These are phyloP conservation scores for Pelargonium cotyledonis DNA, from an alignment of 441 rosid species.

Conservation along the genomic window DNA sequence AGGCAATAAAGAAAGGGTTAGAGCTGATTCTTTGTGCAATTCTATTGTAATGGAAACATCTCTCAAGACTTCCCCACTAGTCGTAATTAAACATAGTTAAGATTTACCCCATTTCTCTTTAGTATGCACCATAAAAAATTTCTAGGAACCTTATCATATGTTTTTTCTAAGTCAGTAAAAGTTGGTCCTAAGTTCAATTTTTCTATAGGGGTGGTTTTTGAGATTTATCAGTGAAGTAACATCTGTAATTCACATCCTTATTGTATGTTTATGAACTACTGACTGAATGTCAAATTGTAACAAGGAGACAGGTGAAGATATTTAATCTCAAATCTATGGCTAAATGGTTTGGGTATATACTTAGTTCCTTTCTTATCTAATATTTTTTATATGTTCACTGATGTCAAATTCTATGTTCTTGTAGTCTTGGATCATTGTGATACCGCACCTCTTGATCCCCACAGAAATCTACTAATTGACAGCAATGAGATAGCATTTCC, in stretches of 20 bases:
- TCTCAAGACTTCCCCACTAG: too few species aligned
- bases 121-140: too few species aligned
- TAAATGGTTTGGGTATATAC: not conserved
- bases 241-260: not conserved
- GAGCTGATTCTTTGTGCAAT: too few species aligned
- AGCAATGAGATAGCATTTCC: slow-evolving; percentile 40
- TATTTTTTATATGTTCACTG: slow-evolving; percentile 20
- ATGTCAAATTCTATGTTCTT: slow-evolving; percentile 30
- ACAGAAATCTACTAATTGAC: slow-evolving; percentile 34
- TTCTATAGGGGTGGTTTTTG: not conserved
- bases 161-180: not conserved
- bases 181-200: not conserved
- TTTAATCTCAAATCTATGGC: not conserved
- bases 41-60: too few species aligned
- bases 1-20: too few species aligned
- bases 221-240: not conserved
- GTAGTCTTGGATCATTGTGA: slow-evolving; percentile 61
- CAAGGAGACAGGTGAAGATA: not conserved
- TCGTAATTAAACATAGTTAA: too few species aligned
- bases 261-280: not conserved
- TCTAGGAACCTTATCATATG: too few species aligned
- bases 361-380: slow-evolving; percentile 11
- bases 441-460: slow-evolving; percentile 42
- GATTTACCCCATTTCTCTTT: too few species aligned
- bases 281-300: not conserved